phyloP scores from a whole-genome alignment of 208 protist genomes.

The Sergeia podlipaevii region DNA sequence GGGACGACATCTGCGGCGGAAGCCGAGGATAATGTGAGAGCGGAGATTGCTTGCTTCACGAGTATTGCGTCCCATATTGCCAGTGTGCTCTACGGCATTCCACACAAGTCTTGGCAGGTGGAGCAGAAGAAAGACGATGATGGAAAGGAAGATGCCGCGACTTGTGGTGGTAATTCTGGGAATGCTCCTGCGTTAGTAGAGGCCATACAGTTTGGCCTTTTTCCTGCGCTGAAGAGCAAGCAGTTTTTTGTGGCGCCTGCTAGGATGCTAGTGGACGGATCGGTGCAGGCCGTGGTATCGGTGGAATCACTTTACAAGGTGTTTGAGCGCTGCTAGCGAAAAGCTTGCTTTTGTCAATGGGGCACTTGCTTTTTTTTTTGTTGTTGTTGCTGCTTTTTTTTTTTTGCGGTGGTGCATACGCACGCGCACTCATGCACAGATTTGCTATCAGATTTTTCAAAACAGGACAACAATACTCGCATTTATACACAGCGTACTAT shows the following conservation, averaged over 20 bases:
- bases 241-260: constrained; percentile 60
- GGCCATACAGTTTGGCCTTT: constrained; percentile 48
- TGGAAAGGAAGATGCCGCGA: constrained; percentile 9
- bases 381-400: too few relatives aligned
- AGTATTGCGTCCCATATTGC: constrained; percentile 63
- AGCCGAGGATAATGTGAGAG: constrained; percentile 31
- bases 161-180: background rate
- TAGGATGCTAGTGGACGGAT: constrained; percentile 46
- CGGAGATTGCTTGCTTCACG: constrained; percentile 66
- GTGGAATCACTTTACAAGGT: constrained; percentile 89
- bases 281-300: constrained; percentile 64
- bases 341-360: too few relatives aligned
- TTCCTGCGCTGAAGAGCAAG: constrained; percentile 61
- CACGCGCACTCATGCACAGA: too few relatives aligned
- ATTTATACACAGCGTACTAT: background rate
- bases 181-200: constrained; percentile 17
- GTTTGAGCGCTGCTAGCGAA: constrained; percentile 80
- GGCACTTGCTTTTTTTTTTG: too few relatives aligned
- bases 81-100: constrained; percentile 59
- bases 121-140: background rate
- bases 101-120: background rate
- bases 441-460: too few relatives aligned
- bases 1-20: constrained; percentile 9
- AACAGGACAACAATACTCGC: too few relatives aligned
- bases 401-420: too few relatives aligned